phyloP scores from a whole-genome alignment of 768 basidiomycete genomes.

The Naganishia antarctica region DNA sequence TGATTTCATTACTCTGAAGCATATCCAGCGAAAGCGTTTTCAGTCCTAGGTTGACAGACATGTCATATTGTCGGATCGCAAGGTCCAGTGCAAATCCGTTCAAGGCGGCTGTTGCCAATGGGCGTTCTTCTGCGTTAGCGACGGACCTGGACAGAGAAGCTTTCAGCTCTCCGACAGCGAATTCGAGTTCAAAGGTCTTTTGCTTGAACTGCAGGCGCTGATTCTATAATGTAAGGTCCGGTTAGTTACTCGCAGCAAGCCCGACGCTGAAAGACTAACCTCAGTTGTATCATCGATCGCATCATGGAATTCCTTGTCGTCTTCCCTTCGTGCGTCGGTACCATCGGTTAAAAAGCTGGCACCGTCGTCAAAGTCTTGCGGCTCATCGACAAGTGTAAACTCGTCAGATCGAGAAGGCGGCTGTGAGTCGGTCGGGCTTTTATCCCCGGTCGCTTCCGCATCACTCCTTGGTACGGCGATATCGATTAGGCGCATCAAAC shows the following conservation, averaged over 20 bases:
- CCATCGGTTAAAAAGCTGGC: conserved; percentile 53
- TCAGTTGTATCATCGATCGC: conserved; percentile 61
- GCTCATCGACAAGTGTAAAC: conserved; percentile 22
- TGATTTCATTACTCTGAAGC: conserved; percentile 56
- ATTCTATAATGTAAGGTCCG: too few species aligned
- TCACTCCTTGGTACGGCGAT: conserved; percentile 77
- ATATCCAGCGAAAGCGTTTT: conserved; percentile 72
- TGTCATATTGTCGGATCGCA: conserved; percentile 71
- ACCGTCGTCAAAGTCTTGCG: conserved; percentile 50
- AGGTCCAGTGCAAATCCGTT: conserved; percentile 73
- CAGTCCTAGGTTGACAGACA: conserved; percentile 77
- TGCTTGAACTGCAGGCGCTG: conserved; percentile 55
- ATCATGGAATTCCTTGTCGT: conserved; percentile 60
- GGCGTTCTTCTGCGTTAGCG: conserved; percentile 61
- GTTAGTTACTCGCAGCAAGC: too few species aligned
- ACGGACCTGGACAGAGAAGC: conserved; percentile 71
- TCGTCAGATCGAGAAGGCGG: conserved; percentile 7
- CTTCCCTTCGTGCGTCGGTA: conserved; percentile 17
- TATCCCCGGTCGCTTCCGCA: conserved; percentile 50
- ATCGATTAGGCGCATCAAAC: conserved; percentile 85
- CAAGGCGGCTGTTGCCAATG: conserved; percentile 71
- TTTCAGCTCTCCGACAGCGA: conserved; percentile 76
- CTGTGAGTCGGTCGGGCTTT: conserved; percentile 1
- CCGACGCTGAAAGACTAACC: conserved; percentile 49
- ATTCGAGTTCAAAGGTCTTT: conserved; percentile 74